Conservation (phyloP, 495 filamentous ascomycete genomes). For the Thermothielavioides terrestris region DNA sequence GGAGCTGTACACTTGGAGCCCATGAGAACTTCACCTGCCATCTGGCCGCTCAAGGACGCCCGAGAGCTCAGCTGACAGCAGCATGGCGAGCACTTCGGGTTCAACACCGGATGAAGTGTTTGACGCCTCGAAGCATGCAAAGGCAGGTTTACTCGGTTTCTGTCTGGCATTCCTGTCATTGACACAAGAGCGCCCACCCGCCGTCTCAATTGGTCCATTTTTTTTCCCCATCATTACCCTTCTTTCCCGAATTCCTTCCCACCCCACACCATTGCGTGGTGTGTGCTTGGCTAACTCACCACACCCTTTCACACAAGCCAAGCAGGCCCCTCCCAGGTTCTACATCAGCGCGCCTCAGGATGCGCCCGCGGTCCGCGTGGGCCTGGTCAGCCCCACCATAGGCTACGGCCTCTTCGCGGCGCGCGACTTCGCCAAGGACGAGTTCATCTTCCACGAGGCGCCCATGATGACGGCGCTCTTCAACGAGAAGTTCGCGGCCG, state of each 20-base stretch:
- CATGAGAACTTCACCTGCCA: slow-evolving; percentile 3
- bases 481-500: slow-evolving; percentile 13
- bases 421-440: slow-evolving; percentile 13
- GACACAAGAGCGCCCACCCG: no score
- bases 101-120: slow-evolving; percentile 7
- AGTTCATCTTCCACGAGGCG: slow-evolving; percentile 24
- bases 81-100: slow-evolving; percentile 10
- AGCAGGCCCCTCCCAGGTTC: slow-evolving; percentile 9
- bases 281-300: not conserved
- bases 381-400: slow-evolving; percentile 13
- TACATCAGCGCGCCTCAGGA: slow-evolving; percentile 10
- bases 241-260: not conserved
- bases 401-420: slow-evolving; percentile 27
- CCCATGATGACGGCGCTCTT: slow-evolving; percentile 18
- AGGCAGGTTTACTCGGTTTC: slow-evolving; percentile 9
- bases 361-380: slow-evolving; percentile 14
- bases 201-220: not conserved
- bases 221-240: not conserved
- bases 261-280: no score
- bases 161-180: not conserved
- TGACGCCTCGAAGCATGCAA: slow-evolving; percentile 21
- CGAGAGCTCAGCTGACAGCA: slow-evolving; percentile 10
- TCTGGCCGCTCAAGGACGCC: not conserved
- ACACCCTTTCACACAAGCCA: not conserved
- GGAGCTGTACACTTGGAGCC: not conserved